Evolutionary conservation across 2,329 filamentous ascomycete species (phyloP), one percentile per base, ranked within the genome.

Genomic region (Gremmenia infestans): DNA sequence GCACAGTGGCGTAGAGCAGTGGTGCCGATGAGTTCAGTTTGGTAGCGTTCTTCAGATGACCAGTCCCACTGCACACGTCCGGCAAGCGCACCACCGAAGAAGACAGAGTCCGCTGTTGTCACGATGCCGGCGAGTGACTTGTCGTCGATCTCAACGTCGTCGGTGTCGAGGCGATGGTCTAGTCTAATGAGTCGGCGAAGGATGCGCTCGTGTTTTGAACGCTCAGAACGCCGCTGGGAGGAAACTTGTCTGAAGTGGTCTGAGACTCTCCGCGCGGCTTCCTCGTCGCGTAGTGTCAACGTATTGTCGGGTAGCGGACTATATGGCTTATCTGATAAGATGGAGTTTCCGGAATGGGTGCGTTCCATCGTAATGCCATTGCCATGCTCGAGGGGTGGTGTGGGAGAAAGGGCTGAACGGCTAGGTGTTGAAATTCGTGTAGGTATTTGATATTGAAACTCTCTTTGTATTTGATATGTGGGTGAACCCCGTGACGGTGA

Each of bases 31-130:
- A 86, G 78, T 53, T 80, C 76, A 58, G 72, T 74, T 53, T 77
- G 72, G 63, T 83, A 84, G 57, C 78, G 76, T 2, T 72, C 65
- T 50, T 76, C 74, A 2, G 74, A 74, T 3, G 80, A 81, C 83
- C 83, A 86, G 62, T 81, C 80, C 81, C 83, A 86, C 25, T 73
- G 72, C 5, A 86, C 83, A 25, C 83, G 77, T n/a, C 78, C 76
- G 32, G 75, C 73, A 12, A 87, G 74, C 6, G 73, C 74, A 25
- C 80, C 78, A 52, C 74, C 72, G 69, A 87, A 87, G 71, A 87
- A 86, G 45, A 86, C 75, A 52, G 81, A 78, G 69, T 87, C 85
- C 45, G 79, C 79, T 8, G 82, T 78, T 11, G 76, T 78, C 65
- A 86, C 81, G 60, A 86, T 83, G 65, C 76, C 78, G 48, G 76